phyloP scores from a whole-genome alignment of 805 yeast species.

The Suhomyces pyralidae region DNA sequence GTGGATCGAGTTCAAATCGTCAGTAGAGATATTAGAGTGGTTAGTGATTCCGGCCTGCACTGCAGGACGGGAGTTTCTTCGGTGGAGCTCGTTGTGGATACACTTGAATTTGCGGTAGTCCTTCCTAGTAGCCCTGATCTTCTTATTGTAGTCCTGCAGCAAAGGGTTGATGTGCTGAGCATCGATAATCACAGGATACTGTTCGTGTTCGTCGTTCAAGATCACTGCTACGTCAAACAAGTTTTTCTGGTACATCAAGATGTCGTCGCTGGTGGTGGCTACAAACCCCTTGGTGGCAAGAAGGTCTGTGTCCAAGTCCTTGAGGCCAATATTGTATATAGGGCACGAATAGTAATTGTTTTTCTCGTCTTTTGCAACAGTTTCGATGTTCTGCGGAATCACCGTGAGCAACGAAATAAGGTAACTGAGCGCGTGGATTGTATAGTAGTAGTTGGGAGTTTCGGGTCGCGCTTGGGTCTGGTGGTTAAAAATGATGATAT shows the following conservation, averaged over 20 bases:
- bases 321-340: slow-evolving; percentile 60
- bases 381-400: slow-evolving; percentile 54
- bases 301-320: slow-evolving; percentile 42
- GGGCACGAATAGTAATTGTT: slow-evolving; percentile 40
- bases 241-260: slow-evolving; percentile 51
- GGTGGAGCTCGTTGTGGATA: slow-evolving; percentile 22
- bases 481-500: slow-evolving; percentile 38
- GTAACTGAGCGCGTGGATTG: slow-evolving; percentile 44
- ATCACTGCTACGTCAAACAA: slow-evolving; percentile 47
- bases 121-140: slow-evolving; percentile 29
- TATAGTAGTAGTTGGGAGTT: slow-evolving; percentile 13
- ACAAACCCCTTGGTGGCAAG: slow-evolving; percentile 39
- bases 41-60: slow-evolving; percentile 9
- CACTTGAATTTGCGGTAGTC: slow-evolving; percentile 37
- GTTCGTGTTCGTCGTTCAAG: slow-evolving; percentile 13
- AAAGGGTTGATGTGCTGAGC: slow-evolving; percentile 2
- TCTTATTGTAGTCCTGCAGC: slow-evolving; percentile 8
- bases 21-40: slow-evolving; percentile 17
- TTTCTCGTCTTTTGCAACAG: slow-evolving; percentile 11
- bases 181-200: slow-evolving; percentile 13
- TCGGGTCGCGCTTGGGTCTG: slow-evolving; percentile 1
- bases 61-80: not conserved
- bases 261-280: slow-evolving; percentile 66
- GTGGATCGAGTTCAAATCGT: slow-evolving; percentile 28
- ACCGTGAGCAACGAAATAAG: slow-evolving; percentile 58